Evolutionary conservation across 495 filamentous ascomycete genomes (phyloP).

Genomic region (Cercophora sp.): DNA sequence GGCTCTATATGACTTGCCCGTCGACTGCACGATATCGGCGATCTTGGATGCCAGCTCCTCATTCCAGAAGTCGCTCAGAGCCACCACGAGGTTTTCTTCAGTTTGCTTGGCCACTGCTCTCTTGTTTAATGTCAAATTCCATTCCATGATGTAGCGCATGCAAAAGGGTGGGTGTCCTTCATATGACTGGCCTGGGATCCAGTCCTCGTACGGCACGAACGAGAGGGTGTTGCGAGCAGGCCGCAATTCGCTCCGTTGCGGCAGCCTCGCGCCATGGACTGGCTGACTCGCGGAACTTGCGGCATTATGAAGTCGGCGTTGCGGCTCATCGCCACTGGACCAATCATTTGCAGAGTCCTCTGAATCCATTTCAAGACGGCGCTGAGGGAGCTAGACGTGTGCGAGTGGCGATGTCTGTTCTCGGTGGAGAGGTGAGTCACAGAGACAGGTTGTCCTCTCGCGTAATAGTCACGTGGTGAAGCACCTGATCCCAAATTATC

Average conservation of each 20-base stretch:
- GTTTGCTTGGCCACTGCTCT: slow-evolving; percentile 11
- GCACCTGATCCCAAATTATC: slow-evolving; percentile 4
- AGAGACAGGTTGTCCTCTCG: not conserved
- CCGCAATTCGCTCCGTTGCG: slow-evolving; percentile 6
- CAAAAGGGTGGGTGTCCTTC: slow-evolving; percentile 9
- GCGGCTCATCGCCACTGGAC: slow-evolving; percentile 2
- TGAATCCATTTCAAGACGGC: slow-evolving; percentile 1
- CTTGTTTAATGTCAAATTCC: slow-evolving; percentile 14
- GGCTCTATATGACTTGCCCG: slow-evolving; percentile 6
- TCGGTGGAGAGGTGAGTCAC: not conserved
- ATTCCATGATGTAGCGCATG: slow-evolving; percentile 12
- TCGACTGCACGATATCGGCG: slow-evolving; percentile 11
- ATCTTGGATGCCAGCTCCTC: slow-evolving; percentile 14
- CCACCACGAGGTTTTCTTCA: slow-evolving; percentile 12
- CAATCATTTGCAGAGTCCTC: slow-evolving; percentile 7
- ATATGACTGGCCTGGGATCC: slow-evolving; percentile 12
- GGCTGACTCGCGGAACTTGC: slow-evolving; percentile 6
- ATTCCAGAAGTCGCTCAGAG: slow-evolving; percentile 12
- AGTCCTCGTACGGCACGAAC: slow-evolving; percentile 10
- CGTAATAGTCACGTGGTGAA: not conserved
- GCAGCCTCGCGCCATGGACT: slow-evolving; percentile 4
- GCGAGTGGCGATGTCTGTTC: slow-evolving; percentile 9
- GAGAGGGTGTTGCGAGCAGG: slow-evolving; percentile 7
- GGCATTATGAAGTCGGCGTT: slow-evolving; percentile 1
- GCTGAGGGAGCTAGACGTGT: not conserved